Base-by-base conservation (phyloP, 2,329 filamentous ascomycete genomes). In the Xylaria sp. region DNA sequence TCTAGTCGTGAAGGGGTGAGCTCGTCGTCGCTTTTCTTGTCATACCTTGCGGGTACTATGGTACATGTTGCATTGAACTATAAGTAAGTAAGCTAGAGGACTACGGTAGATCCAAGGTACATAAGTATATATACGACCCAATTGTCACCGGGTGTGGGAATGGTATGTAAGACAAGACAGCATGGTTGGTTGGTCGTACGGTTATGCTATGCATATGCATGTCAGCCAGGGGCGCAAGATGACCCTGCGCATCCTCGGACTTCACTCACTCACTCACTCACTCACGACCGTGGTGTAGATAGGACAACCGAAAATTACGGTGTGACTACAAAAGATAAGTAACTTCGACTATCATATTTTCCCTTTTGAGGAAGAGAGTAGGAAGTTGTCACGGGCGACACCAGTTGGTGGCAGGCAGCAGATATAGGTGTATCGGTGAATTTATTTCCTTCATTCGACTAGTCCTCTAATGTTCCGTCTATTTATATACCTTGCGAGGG, bases 391-490 rank as follows among this genome's bases (percentile, higher is more conserved):
- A 21, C 42, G 42, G 18, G 5, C 40, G 5, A n/a, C 13, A 13
- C 16, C 8, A 4, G 10, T 35, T 9, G 32, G 16, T 5, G 16
- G 16, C 12, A 47, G 16, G 5, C 18, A n/a, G n/a, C 9, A 21
- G 5, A 32, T n/a, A 18, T 5, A 29, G 5, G 29, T 29, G 9
- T 51, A 29, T 27, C 8, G 16, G n/a, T 18, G 16, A 27, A 29
- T 51, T 3, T 16, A 35, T 55, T 6, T 29, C 2, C 12, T 63
- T 58, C 29, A 10, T 51, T 59, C 37, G 51, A 62, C 21, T 47
- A 44, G 42, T 53, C 27, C 42, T 63, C 59, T 63, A 66, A 25
- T n/a, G 35, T 47, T 44, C n/a, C n/a, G 44, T 66, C 59, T 66
- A 62, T 58, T 27, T 57, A 58, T 35, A 62, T 21, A 25, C 64